Base-by-base conservation (phyloP, 2,329 filamentous ascomycete genomes). In the Colletotrichum higginsianum region DNA sequence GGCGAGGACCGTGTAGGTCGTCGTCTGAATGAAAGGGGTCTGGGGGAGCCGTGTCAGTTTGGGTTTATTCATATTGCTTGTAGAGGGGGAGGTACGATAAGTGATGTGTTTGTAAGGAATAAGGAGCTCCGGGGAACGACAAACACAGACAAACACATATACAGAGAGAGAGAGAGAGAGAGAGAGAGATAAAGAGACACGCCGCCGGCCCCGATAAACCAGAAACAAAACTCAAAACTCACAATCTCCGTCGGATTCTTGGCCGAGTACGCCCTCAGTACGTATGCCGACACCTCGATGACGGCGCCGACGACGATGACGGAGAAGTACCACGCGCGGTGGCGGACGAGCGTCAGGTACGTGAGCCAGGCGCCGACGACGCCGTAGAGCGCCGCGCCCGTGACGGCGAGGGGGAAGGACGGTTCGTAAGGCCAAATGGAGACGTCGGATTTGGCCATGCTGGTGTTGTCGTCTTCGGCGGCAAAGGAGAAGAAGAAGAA, bases 241-340 rank as follows among this genome's bases (percentile, higher is more conserved):
- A 82, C 80, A 47, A 86, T 77, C 6, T 80, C 75, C 8, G 76
- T 74, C 26, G 79, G 78, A 44, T 81, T 74, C 65, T 81, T 79
- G 47, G 80, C 76, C 18, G 81, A 84, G 53, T 81, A 80, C 16
- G 78, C 77, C 18, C 84, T 80, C 23, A 81, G 73, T 23, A 76
- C 77, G 74, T 86, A 87, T 3, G 81, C 84, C 3, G 75, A 80
- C 2, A 86, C 82, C 74, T 86, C 84, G 47, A 85, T 5, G n/a
- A 23, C 46, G n/a, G n/a, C 81, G 9, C 84, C 85, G 55, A 86
- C 77, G 3, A 84, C 80, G 0, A 86, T 80, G 13, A 77, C 82
- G 46, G 82, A 77, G 72, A 86, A 86, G 77, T 82, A 86, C 75
- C 80, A 83, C 2, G 81, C 80, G 18, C 81, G 78, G 58, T 86